A percentile compares a stretch with the other conserved stretches of the same genome.
These are phyloP conservation scores for Talaromyces sp. DNA, from an alignment of 2,329 filamentous ascomycete genomes.

Conservation along the genomic window DNA sequence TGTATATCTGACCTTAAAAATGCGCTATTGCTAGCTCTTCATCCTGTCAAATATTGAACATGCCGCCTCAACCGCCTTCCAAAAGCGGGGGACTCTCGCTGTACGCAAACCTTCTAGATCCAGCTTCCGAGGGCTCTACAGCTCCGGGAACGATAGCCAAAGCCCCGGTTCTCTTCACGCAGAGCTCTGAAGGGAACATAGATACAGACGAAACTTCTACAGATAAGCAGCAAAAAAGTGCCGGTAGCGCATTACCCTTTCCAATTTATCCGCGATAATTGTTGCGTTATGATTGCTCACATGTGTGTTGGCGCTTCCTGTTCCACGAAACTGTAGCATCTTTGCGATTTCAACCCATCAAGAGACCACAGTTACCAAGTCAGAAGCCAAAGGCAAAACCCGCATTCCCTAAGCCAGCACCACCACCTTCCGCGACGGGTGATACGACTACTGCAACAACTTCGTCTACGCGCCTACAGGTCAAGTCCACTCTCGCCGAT, in stretches of 20 bases:
- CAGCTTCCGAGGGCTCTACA: constrained; percentile 35
- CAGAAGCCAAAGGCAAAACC: constrained; percentile 63
- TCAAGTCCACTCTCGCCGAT: constrained; percentile 72
- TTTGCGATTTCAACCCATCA: constrained; percentile 82
- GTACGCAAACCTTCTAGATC: constrained; percentile 78
- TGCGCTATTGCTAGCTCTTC: not conserved
- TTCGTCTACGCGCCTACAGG: constrained; percentile 43
- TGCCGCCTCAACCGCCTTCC: constrained; percentile 7
- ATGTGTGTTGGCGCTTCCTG: constrained; percentile 32
- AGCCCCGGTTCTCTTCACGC: constrained; percentile 69
- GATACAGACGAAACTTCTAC: constrained; percentile 54
- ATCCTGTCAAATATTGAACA: not conserved
- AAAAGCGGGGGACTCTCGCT: constrained; percentile 56
- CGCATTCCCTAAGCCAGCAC: constrained; percentile 50
- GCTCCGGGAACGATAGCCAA: constrained; percentile 66
- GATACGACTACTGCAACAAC: constrained; percentile 23
- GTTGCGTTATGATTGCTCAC: constrained; percentile 45
- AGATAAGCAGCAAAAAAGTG: constrained; percentile 60
- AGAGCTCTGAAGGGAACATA: constrained; percentile 49
- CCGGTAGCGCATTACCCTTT: constrained; percentile 53
- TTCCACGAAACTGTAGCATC: constrained; percentile 48
- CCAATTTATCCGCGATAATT: constrained; percentile 26
- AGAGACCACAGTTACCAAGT: constrained; percentile 64
- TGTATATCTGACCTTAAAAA: not conserved
- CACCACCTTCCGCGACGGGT: constrained; percentile 28